phyloP scores from a whole-genome alignment of 305 asterid species.

The Euphrasia arctica region DNA sequence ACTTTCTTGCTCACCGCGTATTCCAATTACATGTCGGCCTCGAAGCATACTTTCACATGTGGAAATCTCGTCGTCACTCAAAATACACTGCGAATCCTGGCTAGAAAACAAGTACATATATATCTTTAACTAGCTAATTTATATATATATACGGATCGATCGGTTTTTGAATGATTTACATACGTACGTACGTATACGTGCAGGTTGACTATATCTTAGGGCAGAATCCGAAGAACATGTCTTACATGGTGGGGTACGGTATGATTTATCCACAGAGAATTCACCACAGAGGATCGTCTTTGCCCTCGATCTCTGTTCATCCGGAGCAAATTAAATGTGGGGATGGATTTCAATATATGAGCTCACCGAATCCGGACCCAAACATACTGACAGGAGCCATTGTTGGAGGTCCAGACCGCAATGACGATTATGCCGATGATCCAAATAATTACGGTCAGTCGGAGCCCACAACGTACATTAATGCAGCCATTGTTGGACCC shows the following conservation, averaged over 20 bases:
- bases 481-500: background rate
- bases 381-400: slow-evolving; percentile 38
- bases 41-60: slow-evolving; percentile 38
- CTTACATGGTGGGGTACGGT: no score
- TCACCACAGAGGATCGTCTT: no score
- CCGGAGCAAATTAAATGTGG: slow-evolving; percentile 58
- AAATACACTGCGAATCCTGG: slow-evolving; percentile 37
- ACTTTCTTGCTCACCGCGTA: slow-evolving; percentile 73
- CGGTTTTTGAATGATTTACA: no score
- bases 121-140: no score
- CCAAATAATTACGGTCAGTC: background rate
- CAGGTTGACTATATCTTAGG: slow-evolving; percentile 59
- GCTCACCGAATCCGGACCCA: slow-evolving; percentile 58
- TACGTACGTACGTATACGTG: background rate
- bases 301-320: slow-evolving; percentile 22
- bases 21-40: slow-evolving; percentile 55
- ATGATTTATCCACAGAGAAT: no score
- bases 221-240: no score
- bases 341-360: slow-evolving; percentile 54
- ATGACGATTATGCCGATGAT: no score
- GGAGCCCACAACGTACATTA: background rate
- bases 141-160: no score
- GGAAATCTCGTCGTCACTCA: slow-evolving; percentile 46
- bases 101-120: slow-evolving; percentile 54
- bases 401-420: no score